Base-by-base conservation (phyloP, 257 asterid genomes). In the Linderniella brevidens region DNA sequence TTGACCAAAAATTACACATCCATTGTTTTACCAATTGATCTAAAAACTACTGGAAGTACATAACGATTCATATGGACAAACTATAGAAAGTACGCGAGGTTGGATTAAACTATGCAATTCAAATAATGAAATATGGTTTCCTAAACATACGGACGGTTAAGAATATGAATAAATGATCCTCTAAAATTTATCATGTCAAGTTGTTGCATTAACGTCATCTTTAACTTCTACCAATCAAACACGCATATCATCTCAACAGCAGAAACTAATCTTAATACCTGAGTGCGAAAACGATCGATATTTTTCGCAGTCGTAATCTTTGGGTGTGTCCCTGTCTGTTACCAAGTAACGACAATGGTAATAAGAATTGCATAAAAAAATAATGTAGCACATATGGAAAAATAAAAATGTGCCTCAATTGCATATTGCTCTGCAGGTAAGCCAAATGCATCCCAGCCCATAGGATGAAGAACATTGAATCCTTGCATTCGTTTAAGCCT, bases 381-480 rank as follows among this genome's bases (percentile, higher is more conserved):
- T 14, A 32, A 36, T 16, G 48, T 39, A 32, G 19, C 40, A 41
- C 5, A 41, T 32, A 45, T 9, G 8, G 46, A 46, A 44, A 20
- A 46, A 19, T 37, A 25, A 39, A 43, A 50, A 60, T 42, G 46
- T 41, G 85, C 98, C 76, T 90, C 86, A 59, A 90, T 79, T 46
- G 98, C 98, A 63, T 90, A 90, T 58, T 90, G 98, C 67, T 90
- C 98, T 37, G 98, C 98, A 29, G 98, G 98, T 62, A 90, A 78
- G 62, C 98, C 94, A 68, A 90, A 90, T 4, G 98, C 98, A 73
- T 90, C 98, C 98, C 98, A 90, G 46, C 98, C 98, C 98, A 90
- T 90, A 52, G 94, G 98, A 56, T 90, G 94, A 77, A 90, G 68
- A 49, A 90, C 98, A 53, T 90, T 90, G 74, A 72, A 85, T 35